Base-by-base conservation (phyloP, 805 yeast species). In the Candida xyloterini region DNA sequence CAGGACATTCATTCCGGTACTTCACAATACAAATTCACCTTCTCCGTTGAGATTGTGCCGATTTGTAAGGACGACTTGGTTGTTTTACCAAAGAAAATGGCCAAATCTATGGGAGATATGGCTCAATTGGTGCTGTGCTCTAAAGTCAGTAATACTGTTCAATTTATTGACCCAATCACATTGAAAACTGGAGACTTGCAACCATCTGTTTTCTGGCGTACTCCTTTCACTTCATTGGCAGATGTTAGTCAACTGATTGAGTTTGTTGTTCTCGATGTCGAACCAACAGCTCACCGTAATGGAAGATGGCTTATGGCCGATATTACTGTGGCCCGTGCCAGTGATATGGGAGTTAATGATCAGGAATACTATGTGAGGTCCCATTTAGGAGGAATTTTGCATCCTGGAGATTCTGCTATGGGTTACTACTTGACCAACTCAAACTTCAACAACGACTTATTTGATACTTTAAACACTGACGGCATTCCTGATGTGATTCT, bases 1-100 rank as follows among this genome's bases (percentile, higher is more conserved):
- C 82, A 81, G 43, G 97, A 95, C 71, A 88, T 85, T 27, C 99
- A 93, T 54, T 81, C 96, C 1, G 93, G 96, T 56, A 71, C 84
- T 15, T 78, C 95, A 18, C 76, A 81, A 41, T 93, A 87, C 68
- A 93, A 93, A 68, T 93, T 91, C 61, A 75, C 97, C 6, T 91
- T 74, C 59, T 87, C 97, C 15, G 84, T 91, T 30, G 99, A 93
- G 66, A 81, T 93, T 52, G 95, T 86, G 2, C 99, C 99, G 14
- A 80, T 95, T 30, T 93, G 99, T 76, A 85, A 93, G 64, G 99
- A 93, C 59, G 99, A 95, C 61, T 71, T 93, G 52, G 95, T 93
- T 18, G 87, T 91, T 24, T 70, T 93, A 50, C 99, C 99, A 22
- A 82, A 83, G 60, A 84, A 82, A 57, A 63, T 91, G 51, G 97